A percentile compares a stretch with the other conserved stretches of the same genome.
Evolutionary conservation across 805 yeast species (phyloP).

Genomic region (Maudiozyma serrabonitensis): DNA sequence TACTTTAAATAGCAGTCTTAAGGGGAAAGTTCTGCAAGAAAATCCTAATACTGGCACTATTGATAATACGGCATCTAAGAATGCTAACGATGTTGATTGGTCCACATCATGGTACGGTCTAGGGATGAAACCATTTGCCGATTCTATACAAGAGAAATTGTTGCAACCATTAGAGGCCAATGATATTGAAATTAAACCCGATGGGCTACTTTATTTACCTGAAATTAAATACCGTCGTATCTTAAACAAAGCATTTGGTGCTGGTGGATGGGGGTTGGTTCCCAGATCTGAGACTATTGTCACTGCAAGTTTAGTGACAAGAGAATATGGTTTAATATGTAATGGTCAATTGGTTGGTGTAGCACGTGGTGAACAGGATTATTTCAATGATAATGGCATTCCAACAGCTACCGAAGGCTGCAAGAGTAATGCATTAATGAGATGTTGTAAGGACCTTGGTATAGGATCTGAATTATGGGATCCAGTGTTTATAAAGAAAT

Average conservation of each 20-base stretch:
- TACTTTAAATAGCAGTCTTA: background rate
- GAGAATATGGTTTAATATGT: constrained; percentile 85
- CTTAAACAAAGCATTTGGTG: constrained; percentile 85
- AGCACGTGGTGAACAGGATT: constrained; percentile 94
- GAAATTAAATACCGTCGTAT: constrained; percentile 92
- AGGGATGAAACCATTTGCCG: constrained; percentile 67
- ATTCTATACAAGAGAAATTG: constrained; percentile 49
- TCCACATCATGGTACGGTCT: constrained; percentile 78
- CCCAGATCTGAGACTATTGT: constrained; percentile 82
- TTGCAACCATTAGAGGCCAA: constrained; percentile 50
- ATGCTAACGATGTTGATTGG: constrained; percentile 48
- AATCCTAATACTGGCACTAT: background rate
- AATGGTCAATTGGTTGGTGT: constrained; percentile 82
- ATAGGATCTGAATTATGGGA: constrained; percentile 98
- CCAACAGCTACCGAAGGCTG: constrained; percentile 98
- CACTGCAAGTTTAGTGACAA: constrained; percentile 63
- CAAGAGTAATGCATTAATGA: constrained; percentile 91
- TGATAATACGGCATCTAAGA: background rate
- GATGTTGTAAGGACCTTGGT: constrained; percentile 96
- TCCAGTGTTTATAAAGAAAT: constrained; percentile 71
- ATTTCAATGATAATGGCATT: constrained; percentile 73
- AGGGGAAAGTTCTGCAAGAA: background rate
- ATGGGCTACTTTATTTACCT: constrained; percentile 83
- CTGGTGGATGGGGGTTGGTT: constrained; percentile 98
- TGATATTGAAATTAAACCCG: constrained; percentile 92